Evolutionary conservation across 2,329 filamentous ascomycete species (phyloP).

Genomic region (Diaporthe longicolla): DNA sequence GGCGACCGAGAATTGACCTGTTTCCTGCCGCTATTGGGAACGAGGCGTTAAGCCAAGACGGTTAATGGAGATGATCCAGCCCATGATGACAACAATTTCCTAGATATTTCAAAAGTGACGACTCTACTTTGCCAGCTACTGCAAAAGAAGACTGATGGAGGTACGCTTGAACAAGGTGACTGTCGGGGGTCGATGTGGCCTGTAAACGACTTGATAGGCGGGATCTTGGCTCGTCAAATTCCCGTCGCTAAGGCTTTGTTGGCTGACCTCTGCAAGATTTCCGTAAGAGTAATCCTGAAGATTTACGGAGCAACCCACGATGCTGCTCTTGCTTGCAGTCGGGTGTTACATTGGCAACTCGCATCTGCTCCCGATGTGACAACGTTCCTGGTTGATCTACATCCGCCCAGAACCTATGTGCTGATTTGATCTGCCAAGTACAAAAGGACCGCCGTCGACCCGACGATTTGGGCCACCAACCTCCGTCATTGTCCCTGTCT

Average conservation of each 20-base stretch:
- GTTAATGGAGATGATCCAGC: slow-evolving; percentile 14
- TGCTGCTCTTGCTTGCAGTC: neutral
- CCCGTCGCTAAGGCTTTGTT: neutral
- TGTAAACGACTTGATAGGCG: slow-evolving; percentile 31
- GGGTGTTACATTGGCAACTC: slow-evolving; percentile 3
- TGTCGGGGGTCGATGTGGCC: neutral
- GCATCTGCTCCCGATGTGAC: slow-evolving; percentile 15
- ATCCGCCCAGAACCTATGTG: neutral
- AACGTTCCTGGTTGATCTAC: slow-evolving; percentile 22
- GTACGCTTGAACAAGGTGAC: neutral
- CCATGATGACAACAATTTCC: slow-evolving; percentile 2
- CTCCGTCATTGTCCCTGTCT: neutral
- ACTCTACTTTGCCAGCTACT: neutral
- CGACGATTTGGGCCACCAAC: neutral
- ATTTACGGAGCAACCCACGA: neutral
- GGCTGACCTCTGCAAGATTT: neutral
- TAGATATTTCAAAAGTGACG: neutral
- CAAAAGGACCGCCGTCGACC: slow-evolving; percentile 19
- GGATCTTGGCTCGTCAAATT: slow-evolving; percentile 15
- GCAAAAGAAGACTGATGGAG: neutral
- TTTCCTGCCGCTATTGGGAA: neutral
- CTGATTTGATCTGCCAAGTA: neutral
- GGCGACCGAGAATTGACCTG: neutral
- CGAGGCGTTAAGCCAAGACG: slow-evolving; percentile 24
- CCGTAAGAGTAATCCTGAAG: neutral